Evolutionary conservation across 2,329 filamentous ascomycete genomes (phyloP).

Genomic region (Colletotrichum eleusines): DNA sequence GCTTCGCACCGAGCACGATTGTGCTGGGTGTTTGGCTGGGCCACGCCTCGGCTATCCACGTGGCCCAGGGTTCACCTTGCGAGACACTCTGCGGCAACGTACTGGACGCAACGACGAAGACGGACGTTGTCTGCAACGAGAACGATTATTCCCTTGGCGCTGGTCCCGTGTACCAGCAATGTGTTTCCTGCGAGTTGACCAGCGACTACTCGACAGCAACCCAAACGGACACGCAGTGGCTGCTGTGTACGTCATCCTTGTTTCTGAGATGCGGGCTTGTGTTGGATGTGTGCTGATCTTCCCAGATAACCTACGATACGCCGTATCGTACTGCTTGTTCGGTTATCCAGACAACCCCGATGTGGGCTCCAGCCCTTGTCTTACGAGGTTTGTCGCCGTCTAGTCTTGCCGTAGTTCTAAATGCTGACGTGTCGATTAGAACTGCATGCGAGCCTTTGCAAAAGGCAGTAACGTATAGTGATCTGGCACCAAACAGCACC

Average conservation of each 20-base stretch:
- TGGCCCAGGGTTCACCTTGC: conserved; percentile 63
- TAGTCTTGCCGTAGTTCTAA: not conserved
- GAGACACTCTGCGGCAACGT: conserved; percentile 66
- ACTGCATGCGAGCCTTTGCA: conserved; percentile 65
- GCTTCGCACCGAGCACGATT: conserved; percentile 35
- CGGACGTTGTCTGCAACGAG: conserved; percentile 64
- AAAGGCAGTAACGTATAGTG: conserved; percentile 61
- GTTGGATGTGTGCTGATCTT: not conserved
- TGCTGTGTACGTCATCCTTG: conserved; percentile 64
- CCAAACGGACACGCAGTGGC: conserved; percentile 65
- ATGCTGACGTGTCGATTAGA: conserved; percentile 48
- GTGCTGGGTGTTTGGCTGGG: conserved; percentile 44
- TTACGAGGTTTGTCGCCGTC: conserved; percentile 60
- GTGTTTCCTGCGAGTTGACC: conserved; percentile 63
- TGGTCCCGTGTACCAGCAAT: conserved; percentile 64
- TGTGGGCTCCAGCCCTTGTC: conserved; percentile 59
- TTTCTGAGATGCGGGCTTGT: not conserved
- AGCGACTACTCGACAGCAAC: conserved; percentile 61
- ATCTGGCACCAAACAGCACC: conserved; percentile 59
- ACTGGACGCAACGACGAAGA: conserved; percentile 56
- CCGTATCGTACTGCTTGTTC: conserved; percentile 67
- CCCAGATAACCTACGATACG: conserved; percentile 69
- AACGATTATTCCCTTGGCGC: conserved; percentile 52
- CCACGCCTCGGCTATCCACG: conserved; percentile 53
- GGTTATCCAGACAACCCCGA: conserved; percentile 59